Conservation (phyloP, 2,329 filamentous ascomycete genomes). For the Fusarium lateritium region DNA sequence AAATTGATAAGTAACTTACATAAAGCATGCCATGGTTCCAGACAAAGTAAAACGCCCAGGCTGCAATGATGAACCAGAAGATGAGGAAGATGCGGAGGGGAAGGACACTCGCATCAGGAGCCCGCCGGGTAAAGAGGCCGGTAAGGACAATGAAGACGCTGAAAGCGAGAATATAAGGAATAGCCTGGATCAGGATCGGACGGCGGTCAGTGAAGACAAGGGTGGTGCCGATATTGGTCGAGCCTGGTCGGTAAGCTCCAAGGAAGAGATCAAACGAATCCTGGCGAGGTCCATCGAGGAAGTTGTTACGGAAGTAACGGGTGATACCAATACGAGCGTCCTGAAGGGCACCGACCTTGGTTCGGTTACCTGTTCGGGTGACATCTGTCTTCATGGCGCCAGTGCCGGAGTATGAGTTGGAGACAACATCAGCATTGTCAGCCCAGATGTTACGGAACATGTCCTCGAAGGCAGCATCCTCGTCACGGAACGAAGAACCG, state of each 20-base stretch:
- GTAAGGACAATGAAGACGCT: conserved; percentile 87
- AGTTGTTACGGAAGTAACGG: conserved; percentile 94
- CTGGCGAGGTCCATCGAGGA: conserved; percentile 91
- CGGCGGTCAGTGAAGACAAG: conserved; percentile 87
- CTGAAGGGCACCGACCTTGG: conserved; percentile 85
- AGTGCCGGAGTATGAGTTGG: conserved; percentile 92
- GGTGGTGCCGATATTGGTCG: conserved; percentile 77
- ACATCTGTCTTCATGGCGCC: conserved; percentile 98
- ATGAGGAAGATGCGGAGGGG: conserved; percentile 86
- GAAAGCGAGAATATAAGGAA: conserved; percentile 91
- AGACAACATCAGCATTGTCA: conserved; percentile 97
- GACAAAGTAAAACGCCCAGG: conserved; percentile 84
- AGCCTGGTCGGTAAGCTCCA: conserved; percentile 84
- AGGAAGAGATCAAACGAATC: conserved; percentile 97
- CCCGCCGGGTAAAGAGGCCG: conserved; percentile 78
- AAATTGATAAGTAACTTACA: conserved; percentile 71
- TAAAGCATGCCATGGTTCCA: conserved; percentile 90
- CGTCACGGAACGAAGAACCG: conserved; percentile 81
- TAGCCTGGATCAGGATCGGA: conserved; percentile 90
- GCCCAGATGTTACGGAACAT: conserved; percentile 98
- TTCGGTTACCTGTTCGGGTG: conserved; percentile 92
- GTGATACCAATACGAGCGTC: conserved; percentile 91
- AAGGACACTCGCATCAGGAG: conserved; percentile 82
- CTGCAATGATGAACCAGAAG: conserved; percentile 79
- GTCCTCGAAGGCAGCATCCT: conserved; percentile 86